Base-by-base conservation (phyloP, 768 basidiomycete species). In the Gloeostereum incarnatum region DNA sequence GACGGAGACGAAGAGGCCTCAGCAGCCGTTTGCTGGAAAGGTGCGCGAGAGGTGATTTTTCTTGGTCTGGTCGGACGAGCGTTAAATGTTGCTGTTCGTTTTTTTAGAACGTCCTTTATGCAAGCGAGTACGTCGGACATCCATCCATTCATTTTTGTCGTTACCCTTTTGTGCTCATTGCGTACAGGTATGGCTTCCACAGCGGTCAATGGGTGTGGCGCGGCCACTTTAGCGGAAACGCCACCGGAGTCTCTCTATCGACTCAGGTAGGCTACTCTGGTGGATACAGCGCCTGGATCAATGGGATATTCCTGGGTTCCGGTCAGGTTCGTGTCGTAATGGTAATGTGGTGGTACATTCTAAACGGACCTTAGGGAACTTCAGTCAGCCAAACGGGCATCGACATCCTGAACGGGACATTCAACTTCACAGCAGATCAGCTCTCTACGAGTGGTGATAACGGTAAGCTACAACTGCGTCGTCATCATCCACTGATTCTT, bases 21-120 rank as follows among this genome's bases (percentile, higher is more conserved):
- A 67, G 45, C 62, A 71, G 49, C 77, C 78, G 4, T 55, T 64
- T 25, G 71, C 68, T 41, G 76, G 77, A 9, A 74, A 78, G 45
- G 76, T 75, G 2, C 47, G 65, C 17, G 53, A 65, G 17, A 20
- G 7, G 5, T 25, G 10, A 20, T 26, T n/a, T 10, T 20, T 16
- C 7, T 16, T 13, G 16, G 4, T n/a, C n/a, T n/a, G n/a, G n/a
- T n/a, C n/a, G n/a, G n/a, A n/a, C n/a, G n/a, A n/a, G n/a, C n/a
- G n/a, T n/a, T 18, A 4, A 17, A 4, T 3, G 14, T 35, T n/a
- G 18, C 40, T 42, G 22, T 40, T 8, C 13, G 13, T 8, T 9
- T 2, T 30, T 21, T 5, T 35, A 60, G 56, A 44, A 52, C 33
- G 55, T 60, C 1, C 33, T 60, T 10, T 60, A 60, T 35, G 43